Percentiles rank a stretch among this genome's conserved stretches.
Evolutionary conservation across 768 basidiomycete genomes (phyloP).

Genomic region (Pholiota microspora): DNA sequence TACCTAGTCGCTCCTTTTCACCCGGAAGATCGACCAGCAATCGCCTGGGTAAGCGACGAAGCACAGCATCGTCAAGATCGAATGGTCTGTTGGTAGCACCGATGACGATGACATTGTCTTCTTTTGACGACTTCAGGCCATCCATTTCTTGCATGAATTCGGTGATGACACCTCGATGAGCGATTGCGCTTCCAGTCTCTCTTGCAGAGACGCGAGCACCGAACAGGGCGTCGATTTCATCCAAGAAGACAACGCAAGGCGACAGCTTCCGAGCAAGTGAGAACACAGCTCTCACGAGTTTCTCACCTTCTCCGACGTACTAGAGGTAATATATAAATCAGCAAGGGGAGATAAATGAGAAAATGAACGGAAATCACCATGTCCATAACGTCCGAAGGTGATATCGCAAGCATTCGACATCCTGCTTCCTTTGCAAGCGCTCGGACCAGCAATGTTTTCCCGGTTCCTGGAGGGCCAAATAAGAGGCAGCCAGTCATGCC

Average conservation of each 20-base stretch:
- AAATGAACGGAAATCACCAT: slow-evolving; percentile 60
- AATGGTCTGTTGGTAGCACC: slow-evolving; percentile 94
- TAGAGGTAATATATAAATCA: slow-evolving; percentile 23
- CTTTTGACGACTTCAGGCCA: slow-evolving; percentile 76
- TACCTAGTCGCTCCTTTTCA: slow-evolving; percentile 81
- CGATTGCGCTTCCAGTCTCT: slow-evolving; percentile 75
- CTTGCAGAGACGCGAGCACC: slow-evolving; percentile 78
- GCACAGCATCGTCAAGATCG: slow-evolving; percentile 88
- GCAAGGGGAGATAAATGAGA: neutral
- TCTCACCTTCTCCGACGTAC: slow-evolving; percentile 91
- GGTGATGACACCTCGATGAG: slow-evolving; percentile 85
- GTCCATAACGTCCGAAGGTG: slow-evolving; percentile 94
- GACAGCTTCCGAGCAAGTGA: slow-evolving; percentile 80
- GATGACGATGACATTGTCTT: slow-evolving; percentile 85
- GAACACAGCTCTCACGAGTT: slow-evolving; percentile 87
- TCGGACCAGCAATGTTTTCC: slow-evolving; percentile 86
- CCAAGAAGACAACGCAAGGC: slow-evolving; percentile 92
- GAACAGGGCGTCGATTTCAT: slow-evolving; percentile 93
- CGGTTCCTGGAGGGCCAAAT: slow-evolving; percentile 89
- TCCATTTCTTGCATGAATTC: slow-evolving; percentile 99
- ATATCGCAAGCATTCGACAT: slow-evolving; percentile 87
- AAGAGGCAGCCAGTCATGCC: slow-evolving; percentile 88
- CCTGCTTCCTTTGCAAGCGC: slow-evolving; percentile 93
- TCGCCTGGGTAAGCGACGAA: slow-evolving; percentile 84
- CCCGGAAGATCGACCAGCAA: slow-evolving; percentile 89